Evolutionary conservation across 129 eudicot species (phyloP).

Genomic region (Flaveria trinervia): DNA sequence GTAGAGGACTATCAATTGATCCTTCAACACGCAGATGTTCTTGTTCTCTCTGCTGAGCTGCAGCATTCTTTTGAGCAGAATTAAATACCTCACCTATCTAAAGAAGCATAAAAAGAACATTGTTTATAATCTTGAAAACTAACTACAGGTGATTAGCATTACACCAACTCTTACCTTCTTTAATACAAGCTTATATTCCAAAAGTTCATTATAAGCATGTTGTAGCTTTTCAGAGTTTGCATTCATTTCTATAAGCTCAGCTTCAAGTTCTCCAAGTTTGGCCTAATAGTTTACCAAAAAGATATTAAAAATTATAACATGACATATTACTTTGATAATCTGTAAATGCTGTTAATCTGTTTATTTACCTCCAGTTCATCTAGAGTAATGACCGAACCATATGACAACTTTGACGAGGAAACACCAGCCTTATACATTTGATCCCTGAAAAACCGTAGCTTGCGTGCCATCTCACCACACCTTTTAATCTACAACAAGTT

Average conservation of each 20-base stretch:
- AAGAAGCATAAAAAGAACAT: slow-evolving; percentile 7
- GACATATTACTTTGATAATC: not conserved
- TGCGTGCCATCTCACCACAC: slow-evolving; percentile 89
- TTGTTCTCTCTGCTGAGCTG: slow-evolving; percentile 62
- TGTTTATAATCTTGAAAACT: not conserved
- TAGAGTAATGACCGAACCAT: slow-evolving; percentile 38
- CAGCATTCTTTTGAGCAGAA: slow-evolving; percentile 60
- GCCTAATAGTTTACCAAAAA: slow-evolving; percentile 42
- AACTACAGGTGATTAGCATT: not conserved
- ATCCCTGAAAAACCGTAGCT: slow-evolving; percentile 65
- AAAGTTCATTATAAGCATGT: slow-evolving; percentile 70
- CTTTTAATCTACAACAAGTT: slow-evolving; percentile 59
- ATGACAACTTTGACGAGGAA: slow-evolving; percentile 40
- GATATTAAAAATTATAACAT: not conserved
- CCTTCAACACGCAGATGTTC: slow-evolving; percentile 50
- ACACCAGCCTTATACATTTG: slow-evolving; percentile 74
- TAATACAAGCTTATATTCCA: slow-evolving; percentile 75
- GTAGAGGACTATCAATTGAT: slow-evolving; percentile 78
- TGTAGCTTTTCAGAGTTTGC: slow-evolving; percentile 69
- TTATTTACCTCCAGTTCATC: slow-evolving; percentile 68
- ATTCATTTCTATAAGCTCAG: slow-evolving; percentile 75
- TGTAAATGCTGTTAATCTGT: not conserved
- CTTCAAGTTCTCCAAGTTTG: slow-evolving; percentile 76
- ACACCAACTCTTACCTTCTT: slow-evolving; percentile 57
- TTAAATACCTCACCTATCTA: slow-evolving; percentile 66